Evolutionary conservation across 306 rosid genomes (phyloP), one percentile per base, ranked within the genome.

Genomic region (Calophaca sinica): DNA sequence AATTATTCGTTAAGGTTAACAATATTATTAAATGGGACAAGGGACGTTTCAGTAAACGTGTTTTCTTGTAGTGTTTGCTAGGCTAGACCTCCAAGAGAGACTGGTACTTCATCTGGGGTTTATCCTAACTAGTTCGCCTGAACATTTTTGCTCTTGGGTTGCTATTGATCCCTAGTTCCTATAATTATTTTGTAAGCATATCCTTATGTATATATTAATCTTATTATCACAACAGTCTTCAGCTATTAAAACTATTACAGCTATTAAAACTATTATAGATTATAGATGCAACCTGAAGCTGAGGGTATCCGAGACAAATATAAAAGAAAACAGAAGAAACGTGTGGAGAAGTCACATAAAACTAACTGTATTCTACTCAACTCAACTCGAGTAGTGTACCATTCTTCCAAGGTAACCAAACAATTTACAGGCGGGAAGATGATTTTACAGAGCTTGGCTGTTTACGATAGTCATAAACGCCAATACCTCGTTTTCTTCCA

Each of bases 401-500:
- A 59, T 32, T 46, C 45, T 71, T 29, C n/a, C 69, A 49, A 63
- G 28, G n/a, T n/a, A n/a, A n/a, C 36, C 6, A 55, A 44, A 9
- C 12, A 65, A 64, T 77, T 70, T 55, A 81, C 51, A 94, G 96
- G 46, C 86, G 83, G 29, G 97, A 73, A 8, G 90, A 80, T 45
- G 83, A 75, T 39, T 87, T 84, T 45, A 5, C 39, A 11, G 79
- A 62, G 65, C 26, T 68, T 5, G 79, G 32, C 31, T 42, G 70
- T 75, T 75, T 81, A 51, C 58, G 42, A 70, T 94, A 94, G 35
- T 86, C 86, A 39, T 94, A 94, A 3, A 91, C 90, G 9, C 98
- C 98, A n/a, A 94, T 68, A 42, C 94, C 96, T 51, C 91, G 87
- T 80, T 94, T 91, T 79, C 89, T 87, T 84, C 98, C 97, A 4